phyloP scores from a whole-genome alignment of 1,284 basidiomycete species.

The Trichosporon faecale region DNA sequence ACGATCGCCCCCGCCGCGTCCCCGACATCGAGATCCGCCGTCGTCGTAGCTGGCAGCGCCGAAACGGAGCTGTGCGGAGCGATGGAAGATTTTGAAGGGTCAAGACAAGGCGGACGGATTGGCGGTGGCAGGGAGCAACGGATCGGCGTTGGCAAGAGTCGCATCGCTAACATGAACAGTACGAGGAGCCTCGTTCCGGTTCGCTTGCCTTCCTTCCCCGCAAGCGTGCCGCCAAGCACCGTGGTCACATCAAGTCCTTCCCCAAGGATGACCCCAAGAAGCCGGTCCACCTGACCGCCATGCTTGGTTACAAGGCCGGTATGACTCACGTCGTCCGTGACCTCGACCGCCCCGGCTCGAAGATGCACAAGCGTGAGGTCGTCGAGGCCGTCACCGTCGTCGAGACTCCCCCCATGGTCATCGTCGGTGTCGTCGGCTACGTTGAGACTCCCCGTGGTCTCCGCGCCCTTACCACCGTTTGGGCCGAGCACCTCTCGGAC shows the following conservation, averaged over 20 bases:
- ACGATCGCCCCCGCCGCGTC: not conserved
- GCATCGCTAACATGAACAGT: constrained; percentile 56
- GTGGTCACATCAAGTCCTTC: constrained; percentile 98
- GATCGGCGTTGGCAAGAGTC: not conserved
- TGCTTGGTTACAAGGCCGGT: constrained; percentile 99
- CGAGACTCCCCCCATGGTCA: constrained; percentile 95
- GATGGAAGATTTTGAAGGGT: not conserved
- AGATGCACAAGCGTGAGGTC: constrained; percentile 99
- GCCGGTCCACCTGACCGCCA: constrained; percentile 96
- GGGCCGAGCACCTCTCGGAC: constrained; percentile 65
- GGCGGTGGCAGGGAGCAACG: not conserved
- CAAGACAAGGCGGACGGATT: not conserved
- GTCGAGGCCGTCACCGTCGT: constrained; percentile 96
- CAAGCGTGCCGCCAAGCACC: constrained; percentile 92
- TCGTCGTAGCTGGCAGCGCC: not conserved
- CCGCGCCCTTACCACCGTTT: constrained; percentile 70
- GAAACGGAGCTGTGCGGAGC: not conserved
- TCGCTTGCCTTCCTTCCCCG: constrained; percentile 77
- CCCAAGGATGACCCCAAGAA: constrained; percentile 99
- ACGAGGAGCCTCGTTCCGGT: constrained; percentile 91
- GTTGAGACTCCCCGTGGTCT: constrained; percentile 99
- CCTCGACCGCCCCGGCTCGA: constrained; percentile 97
- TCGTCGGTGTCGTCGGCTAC: constrained; percentile 98
- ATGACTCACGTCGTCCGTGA: constrained; percentile 99
- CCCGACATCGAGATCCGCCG: not conserved